A percentile compares a stretch with the other conserved stretches of the same genome.
These are phyloP conservation scores for Neurospora sp. DNA, from an alignment of 2,329 filamentous ascomycete genomes.

Conservation along the genomic window DNA sequence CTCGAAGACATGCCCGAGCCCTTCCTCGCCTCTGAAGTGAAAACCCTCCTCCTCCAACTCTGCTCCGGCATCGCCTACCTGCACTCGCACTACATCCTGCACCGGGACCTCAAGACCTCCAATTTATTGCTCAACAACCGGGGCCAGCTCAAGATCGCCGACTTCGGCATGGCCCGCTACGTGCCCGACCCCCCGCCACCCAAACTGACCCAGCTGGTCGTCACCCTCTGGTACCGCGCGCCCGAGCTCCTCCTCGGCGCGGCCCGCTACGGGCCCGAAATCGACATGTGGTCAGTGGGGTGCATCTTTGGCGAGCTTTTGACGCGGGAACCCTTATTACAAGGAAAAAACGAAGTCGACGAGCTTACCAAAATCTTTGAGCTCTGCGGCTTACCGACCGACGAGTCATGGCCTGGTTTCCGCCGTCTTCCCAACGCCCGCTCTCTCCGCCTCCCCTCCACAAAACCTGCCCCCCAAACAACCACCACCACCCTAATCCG, in stretches of 20 bases:
- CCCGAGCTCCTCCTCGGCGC: constrained; percentile 84
- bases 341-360: constrained; percentile 87
- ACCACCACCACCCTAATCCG: constrained; percentile 50
- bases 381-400: constrained; percentile 76
- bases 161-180: constrained; percentile 93
- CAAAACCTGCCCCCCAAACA: constrained; percentile 16
- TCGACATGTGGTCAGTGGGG: constrained; percentile 95
- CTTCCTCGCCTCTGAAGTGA: constrained; percentile 85
- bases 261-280: constrained; percentile 59
- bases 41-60: constrained; percentile 80
- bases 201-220: constrained; percentile 82
- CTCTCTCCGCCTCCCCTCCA: constrained; percentile 58
- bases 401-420: constrained; percentile 78
- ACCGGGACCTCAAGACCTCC: constrained; percentile 87
- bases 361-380: constrained; percentile 82
- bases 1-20: constrained; percentile 91
- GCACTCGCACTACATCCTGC: constrained; percentile 82
- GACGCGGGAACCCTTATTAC: constrained; percentile 70
- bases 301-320: constrained; percentile 94
- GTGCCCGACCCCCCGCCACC: constrained; percentile 64
- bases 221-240: constrained; percentile 93
- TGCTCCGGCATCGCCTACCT: constrained; percentile 73
- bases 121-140: constrained; percentile 94
- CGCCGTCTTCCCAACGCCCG: constrained; percentile 79
- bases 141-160: constrained; percentile 87